Evolutionary conservation across 2,329 filamentous ascomycete species (phyloP), one percentile per base, ranked within the genome.

Genomic region (Monilinia polystroma): DNA sequence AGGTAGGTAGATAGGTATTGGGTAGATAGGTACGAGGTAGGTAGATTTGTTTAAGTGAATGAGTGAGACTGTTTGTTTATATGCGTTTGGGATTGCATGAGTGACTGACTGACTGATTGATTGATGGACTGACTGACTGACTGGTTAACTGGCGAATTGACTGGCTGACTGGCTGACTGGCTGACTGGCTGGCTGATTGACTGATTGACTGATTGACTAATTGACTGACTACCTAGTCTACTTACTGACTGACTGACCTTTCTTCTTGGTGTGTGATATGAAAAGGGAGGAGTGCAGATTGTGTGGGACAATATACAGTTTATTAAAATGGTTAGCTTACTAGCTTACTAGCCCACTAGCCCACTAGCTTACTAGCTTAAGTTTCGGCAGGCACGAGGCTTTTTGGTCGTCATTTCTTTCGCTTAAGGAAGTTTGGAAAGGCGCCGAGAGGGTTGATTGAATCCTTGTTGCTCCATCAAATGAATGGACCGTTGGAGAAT

Each of bases 341-440:
- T 26, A 18, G 26, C 47, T 12, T 23, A 11, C 5, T 20, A 20
- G 32, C 32, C 7, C 1, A 35, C 29, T 29, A 29, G 29, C 29
- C 4, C 3, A 1, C 29, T 29, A 29, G 29, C 29, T n/a, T 49
- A 8, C 23, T 49, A 0, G 4, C 53, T 58, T 63, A 53, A 63
- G 59, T 53, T 63, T 62, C 58, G 58, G 58, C 58, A 62, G 47
- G 45, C 59, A 63, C 47, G 59, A 63, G 59, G 59, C 45, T 63
- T 63, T 32, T 43, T 54, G 49, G 49, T 52, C 59, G 58, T 60
- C 58, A 60, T 60, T 54, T 43, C 59, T 54, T 53, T 63, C 59
- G 59, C 59, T 63, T 63, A 63, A 54, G n/a, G 47, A 53, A 53
- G 59, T 63, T 52, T 63, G 45, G 59, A 47, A 63, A 45, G 35